Base-by-base conservation (phyloP, 495 filamentous ascomycete genomes). In the Penicillium paxilli region DNA sequence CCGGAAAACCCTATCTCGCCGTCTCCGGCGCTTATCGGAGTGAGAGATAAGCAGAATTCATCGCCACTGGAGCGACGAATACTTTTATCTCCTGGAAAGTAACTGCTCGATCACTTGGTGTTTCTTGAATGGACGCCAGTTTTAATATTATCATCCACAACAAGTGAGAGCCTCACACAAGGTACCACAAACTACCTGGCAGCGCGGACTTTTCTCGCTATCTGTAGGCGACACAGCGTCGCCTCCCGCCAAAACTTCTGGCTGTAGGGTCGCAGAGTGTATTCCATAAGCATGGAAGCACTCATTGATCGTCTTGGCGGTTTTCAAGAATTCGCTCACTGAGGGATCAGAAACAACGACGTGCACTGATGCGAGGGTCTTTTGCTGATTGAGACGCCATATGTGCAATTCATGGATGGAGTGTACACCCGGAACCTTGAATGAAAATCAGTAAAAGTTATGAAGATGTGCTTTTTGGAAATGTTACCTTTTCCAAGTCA, bases 1-100 rank as follows among this genome's bases (percentile, higher is more conserved):
- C n/a, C 74, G 70, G 75, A 74, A 74, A 79, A 79, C 77, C 75
- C 74, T 76, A 79, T 73, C 73, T 72, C 70, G 75, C n/a, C n/a
- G 74, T 77, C 74, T 78, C 74, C 72, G 73, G 74, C 75, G 68
- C 65, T 68, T 69, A 60, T 67, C 66, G 40, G 58, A 63, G 3
- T 63, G 63, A 65, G 62, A 77, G 75, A 78, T 74, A 78, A 77
- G 75, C 75, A 74, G 75, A 78, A 78, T 77, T 78, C 75, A 78
- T 78, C 63, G 76, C 75, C 75, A 76, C 74, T 78, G 74, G 73
- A 73, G 68, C 69, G 71, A 67, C 62, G 64, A 67, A 67, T 62
- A 67, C 23, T 19, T 23, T 42, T 11, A 10, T 14, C 40, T n/a
- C n/a, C n/a, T n/a, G n/a, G n/a, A n/a, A 20, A 42, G 40, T 42